Base-by-base conservation (phyloP, 2,329 filamentous ascomycete genomes). In the Magnaporthiopsis rhizophila region DNA sequence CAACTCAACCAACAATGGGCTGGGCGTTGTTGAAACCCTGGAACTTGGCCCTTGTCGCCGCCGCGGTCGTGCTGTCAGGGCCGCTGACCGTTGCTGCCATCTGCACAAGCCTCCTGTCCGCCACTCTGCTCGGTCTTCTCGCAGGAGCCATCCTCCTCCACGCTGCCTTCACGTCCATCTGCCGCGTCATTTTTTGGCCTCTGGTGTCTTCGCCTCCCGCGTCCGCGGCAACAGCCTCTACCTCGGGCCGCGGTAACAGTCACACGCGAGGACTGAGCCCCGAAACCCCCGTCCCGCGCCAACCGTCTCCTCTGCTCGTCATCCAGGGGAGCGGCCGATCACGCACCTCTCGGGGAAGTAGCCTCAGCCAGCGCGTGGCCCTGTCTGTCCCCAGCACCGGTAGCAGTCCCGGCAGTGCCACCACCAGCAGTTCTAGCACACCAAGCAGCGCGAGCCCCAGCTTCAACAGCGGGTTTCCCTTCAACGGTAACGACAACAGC, bases 81-180 rank as follows among this genome's bases (percentile, higher is more conserved):
- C 62, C 62, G 21, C 57, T 63, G n/a, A 58, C 62, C 62, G n/a
- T 63, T 26, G 62, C 62, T 24, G 62, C 62, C 18, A 68, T 62
- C 63, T 68, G 65, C 24, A 63, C 62, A 18, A 59, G 32, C 36
- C 38, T 63, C 32, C 15, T 63, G 56, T 58, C 62, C 8, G 62
- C 62, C 24, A 36, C 30, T 6, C 50, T 63, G 3, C 62, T 63
- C 24, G 24, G 59, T 7, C 24, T 63, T 24, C 30, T 63, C 56
- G 24, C 57, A 15, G 57, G 62, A 15, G 62, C 62, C 34, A 58
- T 63, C 26, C 58, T 63, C 57, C n/a, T 59, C 36, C 62, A 63
- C 34, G 56, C 62, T 18, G 56, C 58, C 12, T 21, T 63, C 56
- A 50, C 36, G 12, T 63, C 62, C 3, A 26, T 59, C 15, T 63